Evolutionary conservation across 331 rosid species (phyloP), one percentile per base, ranked within the genome.

Genomic region (Prunus yedoensis): DNA sequence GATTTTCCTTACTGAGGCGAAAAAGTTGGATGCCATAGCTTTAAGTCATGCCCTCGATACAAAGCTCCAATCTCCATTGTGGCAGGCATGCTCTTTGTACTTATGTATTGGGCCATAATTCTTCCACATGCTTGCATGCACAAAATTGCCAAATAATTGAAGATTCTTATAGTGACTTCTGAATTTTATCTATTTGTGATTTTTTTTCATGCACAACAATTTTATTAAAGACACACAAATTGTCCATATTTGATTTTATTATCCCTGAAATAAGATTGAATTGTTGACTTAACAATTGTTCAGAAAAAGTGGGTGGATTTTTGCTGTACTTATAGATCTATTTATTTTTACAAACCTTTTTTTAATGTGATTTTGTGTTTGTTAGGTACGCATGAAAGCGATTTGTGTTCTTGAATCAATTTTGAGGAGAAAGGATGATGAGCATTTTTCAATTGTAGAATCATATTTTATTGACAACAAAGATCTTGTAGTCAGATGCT

Each of bases 311-410:
- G 20, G 13, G 49, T 45, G 18, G 56, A 3, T 10, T 27, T n/a
- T 46, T 70, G 58, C 45, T 45, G 66, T 23, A 25, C 43, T 30
- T 41, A 11, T 68, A 4, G 51, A 17, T 27, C 65, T 78, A 8
- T 58, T 32, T 15, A 49, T 70, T 47, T 60, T 18, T 66, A 25
- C 70, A 62, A 35, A 35, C 43, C 62, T 62, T 78, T 41, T 43
- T 73, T 64, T 70, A 63, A 74, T 79, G 13, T 2, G 8, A 10
- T 28, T n/a, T 80, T 45, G 74, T 45, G 16, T 79, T 51, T 78
- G 74, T 77, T 90, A 95, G 99, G 97, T 90, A 74, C 99, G 98
- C 80, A 90, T 92, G 98, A 95, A 95, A 92, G 97, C 99, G 81
- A 85, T 88, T 59, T 95, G 99, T 77, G 89, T 92, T 73, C 98